Evolutionary conservation across 2,329 filamentous ascomycete genomes (phyloP).

Genomic region (Colletotrichum sp.): DNA sequence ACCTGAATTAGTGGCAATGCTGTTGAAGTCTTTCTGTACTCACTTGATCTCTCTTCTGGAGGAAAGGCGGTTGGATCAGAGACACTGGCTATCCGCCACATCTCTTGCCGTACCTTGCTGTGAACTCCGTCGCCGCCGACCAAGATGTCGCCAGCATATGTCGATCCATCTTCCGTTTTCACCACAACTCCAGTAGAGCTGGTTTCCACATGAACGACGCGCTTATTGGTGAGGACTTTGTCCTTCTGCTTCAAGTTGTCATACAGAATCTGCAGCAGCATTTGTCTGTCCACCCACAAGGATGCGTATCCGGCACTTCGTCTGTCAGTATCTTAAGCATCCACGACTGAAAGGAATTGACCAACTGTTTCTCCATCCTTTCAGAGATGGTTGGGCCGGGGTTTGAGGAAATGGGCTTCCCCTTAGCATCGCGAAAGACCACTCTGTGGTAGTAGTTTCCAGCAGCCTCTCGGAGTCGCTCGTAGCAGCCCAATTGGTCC

Average conservation of each 20-base stretch:
- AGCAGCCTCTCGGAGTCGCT: slow-evolving; percentile 27
- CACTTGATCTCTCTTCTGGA: slow-evolving; percentile 17
- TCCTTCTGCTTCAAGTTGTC: slow-evolving; percentile 33
- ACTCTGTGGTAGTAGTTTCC: slow-evolving; percentile 8
- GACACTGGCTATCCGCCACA: slow-evolving; percentile 26
- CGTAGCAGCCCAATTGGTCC: slow-evolving; percentile 48
- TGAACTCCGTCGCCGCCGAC: slow-evolving; percentile 46
- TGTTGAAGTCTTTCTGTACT: not conserved
- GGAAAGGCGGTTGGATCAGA: slow-evolving; percentile 27
- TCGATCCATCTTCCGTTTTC: slow-evolving; percentile 30
- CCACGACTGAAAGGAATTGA: fast-evolving
- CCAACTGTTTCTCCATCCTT: not conserved
- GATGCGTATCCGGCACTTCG: slow-evolving; percentile 30
- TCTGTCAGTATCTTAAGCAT: not conserved
- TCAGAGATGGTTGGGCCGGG: not conserved
- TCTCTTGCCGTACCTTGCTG: slow-evolving; percentile 37
- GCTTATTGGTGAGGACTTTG: slow-evolving; percentile 16
- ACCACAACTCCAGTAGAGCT: slow-evolving; percentile 27
- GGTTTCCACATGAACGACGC: slow-evolving; percentile 11
- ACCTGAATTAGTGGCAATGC: not conserved
- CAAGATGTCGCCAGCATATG: slow-evolving; percentile 35
- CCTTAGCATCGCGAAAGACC: not conserved
- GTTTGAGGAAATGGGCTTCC: slow-evolving; percentile 23
- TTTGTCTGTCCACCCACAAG: slow-evolving; percentile 40
- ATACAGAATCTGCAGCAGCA: slow-evolving; percentile 37